Percentiles rank a stretch among this genome's conserved stretches.
Conservation (phyloP, 257 asterid species). For the Eustoma russellianum region DNA sequence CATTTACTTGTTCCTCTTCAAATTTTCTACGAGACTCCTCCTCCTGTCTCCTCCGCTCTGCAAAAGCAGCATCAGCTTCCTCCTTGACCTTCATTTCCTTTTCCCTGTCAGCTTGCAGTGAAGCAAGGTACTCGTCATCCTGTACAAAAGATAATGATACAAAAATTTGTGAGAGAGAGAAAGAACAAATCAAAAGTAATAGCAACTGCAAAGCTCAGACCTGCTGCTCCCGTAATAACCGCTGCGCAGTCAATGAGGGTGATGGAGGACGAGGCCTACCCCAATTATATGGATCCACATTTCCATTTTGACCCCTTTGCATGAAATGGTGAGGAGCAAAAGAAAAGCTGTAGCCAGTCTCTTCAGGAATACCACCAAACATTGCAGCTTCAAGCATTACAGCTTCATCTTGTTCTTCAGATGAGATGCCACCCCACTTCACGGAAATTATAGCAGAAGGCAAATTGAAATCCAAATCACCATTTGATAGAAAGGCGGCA, state of each 20-base stretch:
- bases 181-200: conserved; percentile 1
- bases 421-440: conserved; percentile 98
- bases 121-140: conserved; percentile 95
- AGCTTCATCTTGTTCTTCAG: conserved; percentile 96
- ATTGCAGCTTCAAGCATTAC: conserved; percentile 99
- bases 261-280: conserved; percentile 76
- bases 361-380: conserved; percentile 95
- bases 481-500: too few species aligned
- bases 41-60: conserved; percentile 68
- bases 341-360: conserved; percentile 51
- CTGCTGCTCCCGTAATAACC: conserved; percentile 94
- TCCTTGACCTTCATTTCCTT: conserved; percentile 91
- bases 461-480: background rate
- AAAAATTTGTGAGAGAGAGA: conserved; percentile 9
- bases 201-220: conserved; percentile 29
- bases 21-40: conserved; percentile 51
- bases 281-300: conserved; percentile 37
- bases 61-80: conserved; percentile 92
- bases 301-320: conserved; percentile 50
- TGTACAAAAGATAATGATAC: conserved; percentile 18
- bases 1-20: conserved; percentile 61
- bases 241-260: conserved; percentile 91
- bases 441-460: conserved; percentile 15
- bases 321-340: conserved; percentile 50
- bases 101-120: conserved; percentile 96